phyloP scores from a whole-genome alignment of 495 filamentous ascomycete genomes.

The Neurospora sp. region DNA sequence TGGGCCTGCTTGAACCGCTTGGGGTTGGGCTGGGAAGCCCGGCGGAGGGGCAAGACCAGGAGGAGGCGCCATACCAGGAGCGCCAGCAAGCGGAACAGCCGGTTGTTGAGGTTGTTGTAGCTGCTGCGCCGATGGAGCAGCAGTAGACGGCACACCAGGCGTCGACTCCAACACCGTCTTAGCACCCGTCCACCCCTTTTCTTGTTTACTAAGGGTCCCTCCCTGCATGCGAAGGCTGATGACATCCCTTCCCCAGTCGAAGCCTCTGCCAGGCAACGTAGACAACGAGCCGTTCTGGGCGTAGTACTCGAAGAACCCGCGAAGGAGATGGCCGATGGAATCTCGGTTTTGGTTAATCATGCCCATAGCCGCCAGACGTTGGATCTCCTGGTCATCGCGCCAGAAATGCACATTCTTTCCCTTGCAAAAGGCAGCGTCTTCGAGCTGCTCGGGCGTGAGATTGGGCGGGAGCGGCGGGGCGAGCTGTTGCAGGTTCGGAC shows the following conservation, averaged over 20 bases:
- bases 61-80: not conserved
- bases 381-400: constrained; percentile 55
- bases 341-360: constrained; percentile 50
- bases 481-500: constrained; percentile 62
- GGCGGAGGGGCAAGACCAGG: not conserved
- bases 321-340: constrained; percentile 52
- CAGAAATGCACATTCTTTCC: constrained; percentile 57
- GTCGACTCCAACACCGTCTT: constrained; percentile 38
- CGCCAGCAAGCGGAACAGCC: not conserved
- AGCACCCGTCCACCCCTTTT: constrained; percentile 70
- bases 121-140: not conserved
- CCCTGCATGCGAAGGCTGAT: constrained; percentile 60
- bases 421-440: constrained; percentile 35
- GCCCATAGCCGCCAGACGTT: constrained; percentile 36
- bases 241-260: constrained; percentile 61
- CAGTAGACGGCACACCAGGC: constrained; percentile 10
- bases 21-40: not conserved
- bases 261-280: constrained; percentile 34
- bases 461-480: constrained; percentile 32
- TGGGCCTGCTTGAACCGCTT: not conserved
- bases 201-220: constrained; percentile 56
- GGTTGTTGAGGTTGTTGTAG: not conserved
- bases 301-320: constrained; percentile 77
- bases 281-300: constrained; percentile 41
- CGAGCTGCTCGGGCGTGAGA: constrained; percentile 29